Evolutionary conservation across 305 asterid genomes (phyloP), one percentile per base, ranked within the genome.

Genomic region (Salvia sclarea): DNA sequence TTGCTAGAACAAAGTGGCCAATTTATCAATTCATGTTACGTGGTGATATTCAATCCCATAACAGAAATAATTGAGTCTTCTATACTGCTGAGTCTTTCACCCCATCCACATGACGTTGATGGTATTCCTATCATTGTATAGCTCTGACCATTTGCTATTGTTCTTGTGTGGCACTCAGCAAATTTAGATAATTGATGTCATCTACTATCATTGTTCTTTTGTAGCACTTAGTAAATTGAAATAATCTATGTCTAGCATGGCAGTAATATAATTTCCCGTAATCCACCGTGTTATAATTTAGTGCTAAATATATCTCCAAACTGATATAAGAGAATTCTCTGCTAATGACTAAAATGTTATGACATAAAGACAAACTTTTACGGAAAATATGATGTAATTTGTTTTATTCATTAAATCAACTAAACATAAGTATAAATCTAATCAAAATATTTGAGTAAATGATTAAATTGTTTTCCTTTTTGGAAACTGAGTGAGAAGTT

Each of bases 1-100:
- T 35, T 22, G 49, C 49, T 40, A n/a, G 18, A 18, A 40, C 45
- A 28, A 65, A 61, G 44, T 13, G 52, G 45, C 17, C 6, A 31
- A 54, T 52, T 24, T 25, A 30, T 37, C 45, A 37, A 11, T 70
- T 17, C 10, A 25, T 21, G 41, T 40, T 4, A 59, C 63, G 31
- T 40, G 61, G 47, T 41, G 48, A 64, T 68, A 16, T 40, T 21
- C 17, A 30, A 5, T 50, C 59, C 31, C 37, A 43, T 48, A 64
- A 18, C 17, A 16, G 3, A 14, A 37, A 41, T 28, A 31, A 2
- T 2, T 72, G 10, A 37, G 17, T 35, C 24, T 47, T 65, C 47
- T 72, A 4, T 65, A 49, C 61, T 56, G 44, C 30, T 5, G 59
- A 10, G 13, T 37, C 3, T 9, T 37, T 37, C 13, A 37, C 43